Base-by-base conservation (phyloP, 495 filamentous ascomycete species). In the Lophium mytilinum region DNA sequence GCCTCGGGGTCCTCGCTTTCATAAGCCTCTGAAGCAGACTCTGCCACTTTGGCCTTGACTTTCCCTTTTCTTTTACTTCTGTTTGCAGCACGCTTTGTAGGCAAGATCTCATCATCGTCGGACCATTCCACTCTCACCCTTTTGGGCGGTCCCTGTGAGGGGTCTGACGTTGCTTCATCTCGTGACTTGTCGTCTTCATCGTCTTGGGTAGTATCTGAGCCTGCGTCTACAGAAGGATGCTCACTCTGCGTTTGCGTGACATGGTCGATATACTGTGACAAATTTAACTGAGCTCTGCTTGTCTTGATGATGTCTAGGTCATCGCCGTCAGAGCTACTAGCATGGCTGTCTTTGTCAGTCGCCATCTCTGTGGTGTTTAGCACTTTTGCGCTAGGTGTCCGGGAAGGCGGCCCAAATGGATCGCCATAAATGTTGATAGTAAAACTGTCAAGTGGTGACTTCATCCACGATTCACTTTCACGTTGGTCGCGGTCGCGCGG, bases 1-100 rank as follows among this genome's bases (percentile, higher is more conserved):
- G 75, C 75, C 56, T 78, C 74, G 50, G 65, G 68, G 37, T 76
- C 72, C 47, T 75, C 72, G 36, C 78, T 74, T 17, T 61, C 62
- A 18, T 64, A 61, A 52, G 60, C 68, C 30, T 66, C 62, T 0
- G 40, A 42, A 3, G 14, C 40, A 40, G 45, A 39, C 34, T 37
- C 34, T n/a, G n/a, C 9, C 15, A 9, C 12, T 52, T 51, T 24
- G 9, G n/a, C 24, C 9, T 46, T 35, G 7, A 47, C 46, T n/a
- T 52, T n/a, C 19, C 34, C n/a, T 52, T 39, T 34, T 8, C 34
- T n/a, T 52, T 49, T n/a, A 18, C 1, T 24, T 15, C 15, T 39
- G 34, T n/a, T 56, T 56, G 36, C 24, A 17, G 46, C 21, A 30
- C 24, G 24, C 24, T 30, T 30, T 30, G 24, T 30, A 30, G 24